Evolutionary conservation across 176 grass and related monocot genomes (phyloP), one percentile per base, ranked within the genome.

Genomic region (Triticum dicoccoides): DNA sequence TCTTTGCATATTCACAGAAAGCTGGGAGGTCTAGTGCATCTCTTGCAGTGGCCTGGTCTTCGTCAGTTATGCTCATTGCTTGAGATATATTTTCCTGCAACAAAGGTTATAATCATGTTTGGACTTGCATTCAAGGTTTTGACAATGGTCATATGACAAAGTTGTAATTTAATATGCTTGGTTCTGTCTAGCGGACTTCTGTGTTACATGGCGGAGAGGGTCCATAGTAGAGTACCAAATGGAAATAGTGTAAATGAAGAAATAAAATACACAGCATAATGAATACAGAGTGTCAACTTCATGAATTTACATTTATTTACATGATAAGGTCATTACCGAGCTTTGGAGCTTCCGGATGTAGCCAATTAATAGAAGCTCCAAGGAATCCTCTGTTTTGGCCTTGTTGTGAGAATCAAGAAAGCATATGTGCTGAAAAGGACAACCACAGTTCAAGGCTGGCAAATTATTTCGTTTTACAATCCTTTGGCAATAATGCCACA

Each of bases 331-430:
- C 69, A 76, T 54, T 89, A 98, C 96, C 78, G 79, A 54, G 81
- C 75, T 88, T 89, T 84, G 68, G 9, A 94, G 85, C 83, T 86
- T 89, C 84, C 91, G 78, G 21, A 95, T 86, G 78, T 98, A 95
- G 54, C 93, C 96, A 91, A 93, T 56, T 25, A 94, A 29, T 14
- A 95, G 69, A 47, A 95, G 63, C 51, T 92, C 82, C 63, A 98
- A 18, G 17, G 68, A 35, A 33, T 86, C 34, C 38, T 84, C 86
- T 12, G 52, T 82, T 63, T 69, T 87, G 65, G 77, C 35, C 65
- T 54, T 77, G 39, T 65, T 30, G 20, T 79, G 49, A 44, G 64
- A 86, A 58, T 88, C 86, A 42, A 98, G 81, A 76, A 98, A 82
- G 56, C 80, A 14, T 80, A 89, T 74, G 49, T 66, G 67, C 93